These are phyloP conservation scores for Boeremia lycopersici DNA, from an alignment of 2,329 filamentous ascomycete genomes.

Conservation along the genomic window DNA sequence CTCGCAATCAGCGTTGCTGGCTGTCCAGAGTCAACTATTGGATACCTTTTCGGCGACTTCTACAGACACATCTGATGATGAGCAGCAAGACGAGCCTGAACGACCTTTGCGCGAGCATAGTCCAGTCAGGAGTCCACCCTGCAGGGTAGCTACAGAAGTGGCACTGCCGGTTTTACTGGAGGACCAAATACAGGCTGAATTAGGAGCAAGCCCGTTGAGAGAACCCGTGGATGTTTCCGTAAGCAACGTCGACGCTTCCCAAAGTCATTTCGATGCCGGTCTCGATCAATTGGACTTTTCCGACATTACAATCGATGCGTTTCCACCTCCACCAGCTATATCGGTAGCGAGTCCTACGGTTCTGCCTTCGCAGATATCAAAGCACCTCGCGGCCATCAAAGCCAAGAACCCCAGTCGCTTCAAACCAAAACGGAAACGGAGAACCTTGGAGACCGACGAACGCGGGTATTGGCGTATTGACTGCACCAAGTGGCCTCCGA, in stretches of 20 bases:
- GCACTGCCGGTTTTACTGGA: background rate
- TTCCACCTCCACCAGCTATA: conserved; percentile 32
- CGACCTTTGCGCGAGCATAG: too few species aligned
- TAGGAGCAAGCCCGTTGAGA: background rate
- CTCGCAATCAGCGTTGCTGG: conserved; percentile 51
- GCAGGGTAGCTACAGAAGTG: background rate
- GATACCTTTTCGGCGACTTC: conserved; percentile 30
- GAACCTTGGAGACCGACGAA: conserved; percentile 65
- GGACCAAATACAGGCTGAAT: background rate
- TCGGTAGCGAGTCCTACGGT: conserved; percentile 22
- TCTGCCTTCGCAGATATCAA: conserved; percentile 40
- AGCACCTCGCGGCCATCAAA: conserved; percentile 33
- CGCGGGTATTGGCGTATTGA: conserved; percentile 79
- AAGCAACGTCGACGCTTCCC: background rate
- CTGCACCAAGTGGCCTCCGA: conserved; percentile 59
- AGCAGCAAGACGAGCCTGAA: background rate
- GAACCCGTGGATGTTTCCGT: background rate
- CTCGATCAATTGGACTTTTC: conserved; percentile 18
- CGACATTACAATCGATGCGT: conserved; percentile 29
- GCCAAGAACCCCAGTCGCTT: conserved; percentile 39
- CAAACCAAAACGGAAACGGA: conserved; percentile 47
- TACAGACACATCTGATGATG: conserved; percentile 32
- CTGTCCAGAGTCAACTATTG: conserved; percentile 51
- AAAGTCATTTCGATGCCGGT: background rate
- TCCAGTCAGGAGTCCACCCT: too few species aligned